A percentile compares a stretch with the other conserved stretches of the same genome.
Conservation (phyloP, 225 moss, liverwort and hornwort genomes). For the Marchantia paleacea region DNA sequence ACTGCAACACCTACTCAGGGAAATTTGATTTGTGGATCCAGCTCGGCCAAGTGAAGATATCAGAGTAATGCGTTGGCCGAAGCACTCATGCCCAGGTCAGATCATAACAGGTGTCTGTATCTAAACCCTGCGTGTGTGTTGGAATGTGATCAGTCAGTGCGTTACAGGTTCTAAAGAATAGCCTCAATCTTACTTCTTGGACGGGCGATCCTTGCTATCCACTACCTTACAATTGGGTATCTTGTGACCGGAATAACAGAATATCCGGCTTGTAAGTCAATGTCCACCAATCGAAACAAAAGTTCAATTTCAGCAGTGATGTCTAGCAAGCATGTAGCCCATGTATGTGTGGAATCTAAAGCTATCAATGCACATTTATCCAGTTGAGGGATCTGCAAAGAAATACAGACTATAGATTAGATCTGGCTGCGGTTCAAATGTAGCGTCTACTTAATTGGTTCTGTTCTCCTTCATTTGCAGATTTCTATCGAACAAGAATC, state of each 20-base stretch:
- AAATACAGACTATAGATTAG: too few species aligned
- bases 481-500: neutral
- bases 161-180: neutral
- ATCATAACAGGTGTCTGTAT: neutral
- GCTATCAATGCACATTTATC: too few species aligned
- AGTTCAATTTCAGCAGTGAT: too few species aligned
- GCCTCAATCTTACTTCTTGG: slow-evolving; percentile 8
- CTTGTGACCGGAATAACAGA: neutral
- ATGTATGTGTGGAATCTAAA: too few species aligned
- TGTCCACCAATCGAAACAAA: neutral
- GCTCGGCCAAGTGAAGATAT: neutral
- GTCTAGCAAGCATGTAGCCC: too few species aligned
- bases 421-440: too few species aligned
- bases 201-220: slow-evolving; percentile 22
- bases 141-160: neutral
- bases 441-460: too few species aligned
- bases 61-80: neutral
- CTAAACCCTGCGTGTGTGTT: neutral
- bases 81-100: too few species aligned
- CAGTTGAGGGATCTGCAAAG: too few species aligned
- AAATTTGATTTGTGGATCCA: neutral
- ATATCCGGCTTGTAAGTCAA: slow-evolving; percentile 14
- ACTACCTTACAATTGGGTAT: slow-evolving; percentile 10
- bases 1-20: neutral
- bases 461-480: neutral